phyloP scores from a whole-genome alignment of 177 flowering plant species.

The Vitis hybrid region DNA sequence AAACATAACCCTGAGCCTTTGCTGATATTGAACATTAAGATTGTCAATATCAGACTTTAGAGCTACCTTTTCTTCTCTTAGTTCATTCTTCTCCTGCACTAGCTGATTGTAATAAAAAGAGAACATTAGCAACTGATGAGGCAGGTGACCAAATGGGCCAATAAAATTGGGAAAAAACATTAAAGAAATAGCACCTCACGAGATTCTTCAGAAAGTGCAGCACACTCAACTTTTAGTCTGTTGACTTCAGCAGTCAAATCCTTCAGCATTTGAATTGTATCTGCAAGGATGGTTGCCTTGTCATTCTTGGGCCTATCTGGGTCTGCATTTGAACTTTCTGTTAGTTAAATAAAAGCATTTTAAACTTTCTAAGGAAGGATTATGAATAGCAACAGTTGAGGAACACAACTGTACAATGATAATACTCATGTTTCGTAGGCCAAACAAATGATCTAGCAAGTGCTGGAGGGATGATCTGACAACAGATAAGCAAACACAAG shows the following conservation, averaged over 20 bases:
- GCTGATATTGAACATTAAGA: constrained; percentile 74
- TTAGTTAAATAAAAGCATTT: not conserved
- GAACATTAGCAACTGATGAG: not conserved
- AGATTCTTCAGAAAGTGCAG: constrained; percentile 78
- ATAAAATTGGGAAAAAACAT: not conserved
- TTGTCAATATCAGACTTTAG: constrained; percentile 79
- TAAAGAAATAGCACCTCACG: constrained; percentile 58
- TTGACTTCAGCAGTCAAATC: constrained; percentile 80
- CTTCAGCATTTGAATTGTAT: constrained; percentile 73
- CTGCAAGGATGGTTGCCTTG: constrained; percentile 82
- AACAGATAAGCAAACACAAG: not conserved
- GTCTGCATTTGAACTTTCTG: constrained; percentile 44
- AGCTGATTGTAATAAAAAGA: constrained; percentile 43
- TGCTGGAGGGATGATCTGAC: not conserved
- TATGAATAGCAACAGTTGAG: not conserved
- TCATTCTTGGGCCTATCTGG: constrained; percentile 94
- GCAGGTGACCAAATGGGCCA: not conserved
- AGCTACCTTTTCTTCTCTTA: constrained; percentile 85
- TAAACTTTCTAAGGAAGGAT: not conserved
- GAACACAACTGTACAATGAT: not conserved
- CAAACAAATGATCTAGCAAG: not conserved
- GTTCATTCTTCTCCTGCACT: constrained; percentile 88
- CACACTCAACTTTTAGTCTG: constrained; percentile 68
- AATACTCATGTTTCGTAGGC: not conserved
- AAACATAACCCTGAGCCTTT: constrained; percentile 62